Base-by-base conservation (phyloP, 139 green algal species). In the Auxenochlorella pyrenoidosa region DNA sequence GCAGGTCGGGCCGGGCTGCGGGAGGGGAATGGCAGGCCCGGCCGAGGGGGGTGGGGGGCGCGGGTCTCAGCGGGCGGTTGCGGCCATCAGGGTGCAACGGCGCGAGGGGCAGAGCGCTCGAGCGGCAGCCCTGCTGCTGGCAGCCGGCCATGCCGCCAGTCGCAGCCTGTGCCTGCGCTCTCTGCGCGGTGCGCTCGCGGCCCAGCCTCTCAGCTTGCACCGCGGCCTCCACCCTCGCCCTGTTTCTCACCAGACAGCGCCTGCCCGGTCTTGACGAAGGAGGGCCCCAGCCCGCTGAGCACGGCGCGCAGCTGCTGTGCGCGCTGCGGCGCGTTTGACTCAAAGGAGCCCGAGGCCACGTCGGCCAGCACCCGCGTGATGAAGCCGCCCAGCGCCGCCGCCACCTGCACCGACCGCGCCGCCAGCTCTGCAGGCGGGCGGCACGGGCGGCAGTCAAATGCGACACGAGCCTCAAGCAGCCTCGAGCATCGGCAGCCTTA, bases 211-310 rank as follows among this genome's bases (percentile, higher is more conserved):
- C 10, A 6, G 10, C 6, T 10, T 54, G 47, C 47, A 54, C 47
- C 10, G 47, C 47, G 6, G 47, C 47, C 47, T 54, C 8, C 5
- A 21, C 36, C 2, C 5, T 5, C 38, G 32, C 66, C 13, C 3
- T 41, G 21, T 18, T n/a, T 10, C 80, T 60, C 60, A 85, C 80
- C 80, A 32, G 60, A 77, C 63, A 85, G 80, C 16, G 80, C 93
- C 83, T 97, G 94, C 5, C 97, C 97, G 40, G 80, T 85, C 66
- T 86, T 87, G 3, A 88, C 84, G 75, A 99, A 98, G 0, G 92
- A 93, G 1, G 96, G 93, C 38, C 96, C 96, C 59, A 97, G 92
- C 18, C 73, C 72, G 8, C 84, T 79, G 54, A 98, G 90, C 76
- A 95, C 77, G 2, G 88, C 87, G 13, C 91, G 87, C 72, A 98